Evolutionary conservation across 208 protist species (phyloP).

Genomic region (Novymonas esmeraldas): DNA sequence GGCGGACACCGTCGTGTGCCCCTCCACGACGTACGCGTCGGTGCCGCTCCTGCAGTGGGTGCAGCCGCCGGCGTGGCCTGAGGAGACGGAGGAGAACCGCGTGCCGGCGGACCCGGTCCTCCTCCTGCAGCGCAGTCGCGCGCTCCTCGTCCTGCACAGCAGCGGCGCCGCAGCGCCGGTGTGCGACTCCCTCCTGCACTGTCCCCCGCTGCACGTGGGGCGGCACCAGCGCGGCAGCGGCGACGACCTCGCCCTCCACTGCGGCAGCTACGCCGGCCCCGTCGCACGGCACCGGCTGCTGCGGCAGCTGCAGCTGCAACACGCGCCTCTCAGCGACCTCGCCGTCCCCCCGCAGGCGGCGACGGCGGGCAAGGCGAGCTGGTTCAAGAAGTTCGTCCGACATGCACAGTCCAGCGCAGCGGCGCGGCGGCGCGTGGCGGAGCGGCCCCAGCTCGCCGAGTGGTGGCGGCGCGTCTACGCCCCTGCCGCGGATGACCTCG

Average conservation of each 20-base stretch:
- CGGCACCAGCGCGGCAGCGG: background rate
- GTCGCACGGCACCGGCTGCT: slow-evolving; percentile 12
- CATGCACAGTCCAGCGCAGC: slow-evolving; percentile 13
- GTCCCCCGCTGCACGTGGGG: slow-evolving; percentile 11
- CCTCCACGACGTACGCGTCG: slow-evolving; percentile 24
- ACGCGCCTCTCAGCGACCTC: slow-evolving; percentile 14
- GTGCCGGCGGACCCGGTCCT: slow-evolving; percentile 26
- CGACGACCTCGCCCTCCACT: slow-evolving; percentile 18
- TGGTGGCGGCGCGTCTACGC: slow-evolving; percentile 27
- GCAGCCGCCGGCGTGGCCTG: slow-evolving; percentile 27
- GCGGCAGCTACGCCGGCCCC: slow-evolving; percentile 25
- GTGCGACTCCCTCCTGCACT: slow-evolving; percentile 36
- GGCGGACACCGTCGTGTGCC: slow-evolving; percentile 20
- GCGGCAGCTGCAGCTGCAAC: slow-evolving; percentile 29
- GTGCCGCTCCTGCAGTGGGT: slow-evolving; percentile 34
- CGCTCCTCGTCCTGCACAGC: slow-evolving; percentile 36
- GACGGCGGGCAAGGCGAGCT: slow-evolving; percentile 16
- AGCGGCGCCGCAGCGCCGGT: slow-evolving; percentile 38
- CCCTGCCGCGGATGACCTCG: slow-evolving; percentile 8
- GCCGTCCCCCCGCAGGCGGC: slow-evolving; percentile 6
- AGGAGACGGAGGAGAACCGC: background rate
- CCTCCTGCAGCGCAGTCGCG: slow-evolving; percentile 36
- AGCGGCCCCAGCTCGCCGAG: slow-evolving; percentile 20
- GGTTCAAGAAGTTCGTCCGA: slow-evolving; percentile 33
- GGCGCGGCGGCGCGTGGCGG: slow-evolving; percentile 20